These are phyloP conservation scores for Aphanomyces cochlioides DNA, from an alignment of 352 stramenopile species.

Conservation along the genomic window DNA sequence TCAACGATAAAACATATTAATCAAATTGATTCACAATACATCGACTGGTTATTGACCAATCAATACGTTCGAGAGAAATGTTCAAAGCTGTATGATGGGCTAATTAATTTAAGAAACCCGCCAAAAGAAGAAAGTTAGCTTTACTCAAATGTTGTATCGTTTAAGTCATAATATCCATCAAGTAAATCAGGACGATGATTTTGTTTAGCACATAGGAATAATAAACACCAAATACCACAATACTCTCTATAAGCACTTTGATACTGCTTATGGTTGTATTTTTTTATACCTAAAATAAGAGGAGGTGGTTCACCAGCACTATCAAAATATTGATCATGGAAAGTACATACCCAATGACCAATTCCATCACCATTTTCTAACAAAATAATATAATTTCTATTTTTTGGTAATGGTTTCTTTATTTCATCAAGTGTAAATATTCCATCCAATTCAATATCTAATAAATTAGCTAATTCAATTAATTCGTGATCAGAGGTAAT, in stretches of 20 bases:
- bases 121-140: neutral
- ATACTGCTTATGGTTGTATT: conserved; percentile 1
- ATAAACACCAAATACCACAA: conserved; percentile 5
- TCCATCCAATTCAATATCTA: conserved; percentile 8
- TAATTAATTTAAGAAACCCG: too few relatives aligned
- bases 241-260: neutral
- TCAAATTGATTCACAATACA: too few relatives aligned
- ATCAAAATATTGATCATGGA: neutral
- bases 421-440: conserved; percentile 6
- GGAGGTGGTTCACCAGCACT: neutral
- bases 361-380: neutral
- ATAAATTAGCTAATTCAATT: neutral
- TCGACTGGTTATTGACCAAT: too few relatives aligned
- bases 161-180: conserved; percentile 1
- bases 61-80: too few relatives aligned
- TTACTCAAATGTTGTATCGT: neutral
- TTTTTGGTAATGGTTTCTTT: neutral
- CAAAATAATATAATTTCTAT: conserved; percentile 1
- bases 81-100: too few relatives aligned
- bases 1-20: too few relatives aligned
- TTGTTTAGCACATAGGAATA: neutral
- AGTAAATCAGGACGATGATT: neutral
- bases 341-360: conserved; percentile 5
- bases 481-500: conserved; percentile 9
- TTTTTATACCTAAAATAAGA: neutral